Percentiles rank a stretch among this genome's conserved stretches.
Evolutionary conservation across 768 basidiomycete genomes (phyloP).

Genomic region (Suillus subaureus): DNA sequence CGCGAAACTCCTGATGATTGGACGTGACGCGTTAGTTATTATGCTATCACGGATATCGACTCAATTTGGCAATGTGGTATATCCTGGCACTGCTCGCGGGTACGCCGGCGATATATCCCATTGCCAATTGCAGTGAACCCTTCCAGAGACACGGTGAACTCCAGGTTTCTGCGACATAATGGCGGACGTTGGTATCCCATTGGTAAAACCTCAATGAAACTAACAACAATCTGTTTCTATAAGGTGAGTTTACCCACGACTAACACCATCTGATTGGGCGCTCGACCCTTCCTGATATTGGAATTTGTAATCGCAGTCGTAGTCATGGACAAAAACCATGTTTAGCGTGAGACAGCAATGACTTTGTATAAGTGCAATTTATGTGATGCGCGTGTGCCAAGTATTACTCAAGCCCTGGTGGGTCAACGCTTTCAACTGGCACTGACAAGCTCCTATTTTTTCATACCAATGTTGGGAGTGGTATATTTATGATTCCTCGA

Average conservation of each 20-base stretch:
- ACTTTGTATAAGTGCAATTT: not conserved
- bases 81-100: not conserved
- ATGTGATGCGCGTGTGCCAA: not conserved
- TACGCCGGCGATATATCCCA: not conserved
- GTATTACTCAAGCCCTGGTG: not conserved
- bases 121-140: not conserved
- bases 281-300: not conserved
- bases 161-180: not conserved
- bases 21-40: slow-evolving; percentile 3
- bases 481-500: not conserved
- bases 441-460: not conserved
- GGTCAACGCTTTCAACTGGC: not conserved
- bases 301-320: not conserved
- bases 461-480: not conserved
- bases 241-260: not conserved
- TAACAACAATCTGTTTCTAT: not conserved
- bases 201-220: not conserved
- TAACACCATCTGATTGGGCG: not conserved
- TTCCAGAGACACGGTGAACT: slow-evolving; percentile 1
- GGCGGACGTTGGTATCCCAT: not conserved
- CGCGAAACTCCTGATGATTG: no score
- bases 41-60: slow-evolving; percentile 8
- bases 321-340: not conserved
- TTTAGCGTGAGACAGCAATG: not conserved
- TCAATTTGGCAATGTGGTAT: slow-evolving; percentile 23